Evolutionary conservation across 176 grass and related monocot genomes (phyloP).

Genomic region (Carex pumila): DNA sequence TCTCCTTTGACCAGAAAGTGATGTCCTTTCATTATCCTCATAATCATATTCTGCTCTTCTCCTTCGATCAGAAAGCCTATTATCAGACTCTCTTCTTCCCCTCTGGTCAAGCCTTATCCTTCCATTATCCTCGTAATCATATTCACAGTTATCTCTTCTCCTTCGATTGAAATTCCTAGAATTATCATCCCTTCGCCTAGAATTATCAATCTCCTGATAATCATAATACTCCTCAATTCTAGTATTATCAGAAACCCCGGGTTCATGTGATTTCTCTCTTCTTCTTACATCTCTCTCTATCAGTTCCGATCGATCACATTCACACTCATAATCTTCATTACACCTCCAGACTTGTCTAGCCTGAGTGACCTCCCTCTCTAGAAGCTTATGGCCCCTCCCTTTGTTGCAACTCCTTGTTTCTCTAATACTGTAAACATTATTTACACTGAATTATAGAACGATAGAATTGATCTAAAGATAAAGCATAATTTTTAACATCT

Average conservation of each 20-base stretch:
- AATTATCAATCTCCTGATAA: slow-evolving; percentile 1
- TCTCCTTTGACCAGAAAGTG: slow-evolving; percentile 1
- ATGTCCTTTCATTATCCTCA: slow-evolving; percentile 22
- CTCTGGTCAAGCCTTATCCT: slow-evolving; percentile 19
- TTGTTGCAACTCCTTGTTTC: background rate
- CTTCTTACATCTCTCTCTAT: slow-evolving; percentile 10
- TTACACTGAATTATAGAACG: background rate
- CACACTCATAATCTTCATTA: slow-evolving; percentile 16
- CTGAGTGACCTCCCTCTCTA: slow-evolving; percentile 9
- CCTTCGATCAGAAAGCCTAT: slow-evolving; percentile 27
- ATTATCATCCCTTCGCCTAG: slow-evolving; percentile 2
- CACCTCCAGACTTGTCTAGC: slow-evolving; percentile 14
- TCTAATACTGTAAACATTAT: slow-evolving; percentile 11
- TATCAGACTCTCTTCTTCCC: slow-evolving; percentile 13
- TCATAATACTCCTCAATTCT: slow-evolving; percentile 29
- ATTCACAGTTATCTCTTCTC: slow-evolving; percentile 9
- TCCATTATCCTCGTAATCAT: background rate
- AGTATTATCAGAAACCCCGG: slow-evolving; percentile 1
- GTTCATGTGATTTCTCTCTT: slow-evolving; percentile 9
- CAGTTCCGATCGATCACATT: background rate
- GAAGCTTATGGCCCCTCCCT: slow-evolving; percentile 6
- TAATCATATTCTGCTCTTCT: slow-evolving; percentile 18
- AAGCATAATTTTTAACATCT: slow-evolving; percentile 12
- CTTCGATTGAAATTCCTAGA: slow-evolving; percentile 26
- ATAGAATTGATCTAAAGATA: background rate